Evolutionary conservation across 345 rosid species (phyloP), one percentile per base, ranked within the genome.

Genomic region (Eucalyptus cloeziana): DNA sequence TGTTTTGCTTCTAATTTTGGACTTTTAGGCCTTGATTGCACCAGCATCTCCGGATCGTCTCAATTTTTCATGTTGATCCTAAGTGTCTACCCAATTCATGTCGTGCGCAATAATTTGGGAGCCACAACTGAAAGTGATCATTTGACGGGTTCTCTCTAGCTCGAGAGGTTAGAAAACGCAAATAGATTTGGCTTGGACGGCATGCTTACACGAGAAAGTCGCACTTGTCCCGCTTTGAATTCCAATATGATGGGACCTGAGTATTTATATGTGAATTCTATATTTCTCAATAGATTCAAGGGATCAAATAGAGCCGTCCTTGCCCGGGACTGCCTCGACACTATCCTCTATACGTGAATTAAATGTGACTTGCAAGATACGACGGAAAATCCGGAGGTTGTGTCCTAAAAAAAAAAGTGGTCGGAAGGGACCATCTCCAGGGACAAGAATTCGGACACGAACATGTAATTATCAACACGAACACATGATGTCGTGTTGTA

Each of bases 81-180:
- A n/a, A 7, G 1, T 2, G 4, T 13, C 2, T 4, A 8, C 7
- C 0, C 2, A 8, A 37, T 21, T 37, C 5, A 37, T 1, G 4
- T 10, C 5, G 8, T 2, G 2, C 2, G 15, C 7, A 3, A 3
- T 5, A 21, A 21, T 37, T 21, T 0, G 0, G 1, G 0, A 3
- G 14, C 2, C 12, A 7, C 7, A 5, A 21, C 0, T 10, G 7
- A 37, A 76, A 4, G 15, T 2, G 27, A 37, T 37, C 3, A 3
- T 10, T 17, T 3, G 1, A 33, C 6, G 0, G 1, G 4, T 4
- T 3, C 4, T 8, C 2, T 33, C 4, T 16, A 6, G 12, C 11
- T 69, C 0, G 7, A 9, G 25, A 69, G 44, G 21, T 17, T 69
- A 8, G 24, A 69, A 7, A 17, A 8, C 2, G 7, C 80, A 69